Base-by-base conservation (phyloP, 1,284 basidiomycete genomes). In the Moniliophthora roreri region DNA sequence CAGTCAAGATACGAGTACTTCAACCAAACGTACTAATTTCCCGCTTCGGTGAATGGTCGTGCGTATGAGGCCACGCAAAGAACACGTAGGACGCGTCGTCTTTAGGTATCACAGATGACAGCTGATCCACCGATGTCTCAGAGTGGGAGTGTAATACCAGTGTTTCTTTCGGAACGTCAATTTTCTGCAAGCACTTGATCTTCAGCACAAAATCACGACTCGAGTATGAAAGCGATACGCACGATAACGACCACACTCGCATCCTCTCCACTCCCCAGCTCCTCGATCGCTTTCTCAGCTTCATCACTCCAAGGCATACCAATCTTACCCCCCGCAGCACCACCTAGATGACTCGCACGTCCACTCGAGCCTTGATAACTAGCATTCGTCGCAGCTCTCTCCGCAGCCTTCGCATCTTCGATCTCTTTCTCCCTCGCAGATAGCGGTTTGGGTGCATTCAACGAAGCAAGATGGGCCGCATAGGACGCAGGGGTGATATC, bases 401-500 rank as follows among this genome's bases (percentile, higher is more conserved):
- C 93, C 3, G 89, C 89, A 1, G 82, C 81, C 51, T 81, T 82
- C 52, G 94, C 78, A 57, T 87, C 85, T 1, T 78, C 86, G 55
- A 94, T 79, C 63, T 94, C 93, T 56, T 85, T 80, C 71, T 96
- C 93, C 26, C 87, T 79, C 0, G 82, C 81, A 24, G 87, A 91
- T 59, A 95, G 76, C 0, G 93, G 93, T 54, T 90, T 80, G 1
- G 91, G 91, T 0, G 91, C 90, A 21, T 80, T 73, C 32, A 82
- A 68, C 63, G 91, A 88, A n/a, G 75, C 80, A 51, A 81, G 77
- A 64, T 95, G 93, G 26, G 82, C 79, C n/a, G 77, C 76, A 63
- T 95, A 93, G 1, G 88, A 82, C 39, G 79, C 78, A 1, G 82
- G 70, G 3, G 84, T 83, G 37, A 87, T 62, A 64, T 92, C 85